phyloP scores from a whole-genome alignment of 31 red algal genomes.

The Endocladia muricata region DNA sequence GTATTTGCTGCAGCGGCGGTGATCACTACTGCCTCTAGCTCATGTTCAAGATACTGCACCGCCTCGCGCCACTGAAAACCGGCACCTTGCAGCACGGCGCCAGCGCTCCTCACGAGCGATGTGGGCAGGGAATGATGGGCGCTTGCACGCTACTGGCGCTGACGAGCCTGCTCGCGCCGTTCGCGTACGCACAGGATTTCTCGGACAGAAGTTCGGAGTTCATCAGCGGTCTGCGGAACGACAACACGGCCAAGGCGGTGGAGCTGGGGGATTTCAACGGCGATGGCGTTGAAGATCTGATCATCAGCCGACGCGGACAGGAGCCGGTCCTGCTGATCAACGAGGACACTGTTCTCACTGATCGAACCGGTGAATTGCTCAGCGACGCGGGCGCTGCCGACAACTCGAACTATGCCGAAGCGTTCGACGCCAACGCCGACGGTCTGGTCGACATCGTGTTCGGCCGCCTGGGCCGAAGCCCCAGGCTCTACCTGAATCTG shows the following conservation, averaged over 20 bases:
- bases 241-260: background rate
- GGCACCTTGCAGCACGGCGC: too few relatives aligned
- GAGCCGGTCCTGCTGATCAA: background rate
- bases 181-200: background rate
- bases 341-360: background rate
- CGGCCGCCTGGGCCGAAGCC: background rate
- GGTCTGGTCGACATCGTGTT: background rate
- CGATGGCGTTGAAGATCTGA: background rate
- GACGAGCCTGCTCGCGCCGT: too few relatives aligned
- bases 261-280: background rate
- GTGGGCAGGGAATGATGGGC: too few relatives aligned
- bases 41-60: too few relatives aligned
- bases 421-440: background rate
- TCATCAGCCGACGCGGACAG: background rate
- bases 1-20: too few relatives aligned
- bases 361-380: background rate
- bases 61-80: too few relatives aligned
- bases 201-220: background rate
- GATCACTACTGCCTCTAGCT: too few relatives aligned
- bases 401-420: conserved; percentile 2
- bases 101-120: too few relatives aligned
- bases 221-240: background rate
- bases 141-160: too few relatives aligned
- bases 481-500: background rate
- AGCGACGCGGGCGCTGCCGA: background rate